Evolutionary conservation across 768 basidiomycete genomes (phyloP), one percentile per base, ranked within the genome.

Genomic region (Macrocybe gigantea): DNA sequence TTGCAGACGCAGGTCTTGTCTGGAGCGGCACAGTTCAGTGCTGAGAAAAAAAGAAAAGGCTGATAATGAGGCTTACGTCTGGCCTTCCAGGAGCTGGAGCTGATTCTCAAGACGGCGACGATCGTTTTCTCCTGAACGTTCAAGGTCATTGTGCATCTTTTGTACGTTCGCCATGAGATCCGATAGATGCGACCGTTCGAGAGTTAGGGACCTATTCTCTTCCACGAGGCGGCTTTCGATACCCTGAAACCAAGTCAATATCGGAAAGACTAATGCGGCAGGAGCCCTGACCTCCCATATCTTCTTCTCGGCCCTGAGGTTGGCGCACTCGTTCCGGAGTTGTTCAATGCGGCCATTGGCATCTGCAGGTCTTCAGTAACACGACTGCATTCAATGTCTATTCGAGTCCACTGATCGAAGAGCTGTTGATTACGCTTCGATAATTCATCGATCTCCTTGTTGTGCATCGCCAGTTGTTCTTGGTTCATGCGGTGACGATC

Each of bases 101-200:
- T 92, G 85, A 47, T 73, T 82, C 64, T 96, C 93, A 33, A 94
- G 67, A 6, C 91, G 80, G 10, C 81, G 73, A 13, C 89, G 78
- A 55, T 94, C 89, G 49, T 90, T 94, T 60, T 86, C 83, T 5
- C 85, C 82, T 0, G 87, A 86, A 43, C 83, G 77, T 60, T 94
- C 92, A 6, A 90, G 72, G 56, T 96, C 94, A 47, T 80, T 80
- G 56, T 92, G 89, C 82, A 96, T 92, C 59, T 79, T 86, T 65
- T 93, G 91, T 15, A 95, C 83, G 59, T 90, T 94, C 22, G 77
- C 71, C 81, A 95, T 91, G 29, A 96, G 74, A 60, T 93, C 90
- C 2, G 89, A 82, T 3, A 96, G 72, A 51, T 88, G 85, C 0
- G 91, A 83, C 7, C 92, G 82, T 59, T 96, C 94, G 56, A 83